Evolutionary conservation across 106 monocot species (phyloP).

Genomic region (Dendrobium officinale): DNA sequence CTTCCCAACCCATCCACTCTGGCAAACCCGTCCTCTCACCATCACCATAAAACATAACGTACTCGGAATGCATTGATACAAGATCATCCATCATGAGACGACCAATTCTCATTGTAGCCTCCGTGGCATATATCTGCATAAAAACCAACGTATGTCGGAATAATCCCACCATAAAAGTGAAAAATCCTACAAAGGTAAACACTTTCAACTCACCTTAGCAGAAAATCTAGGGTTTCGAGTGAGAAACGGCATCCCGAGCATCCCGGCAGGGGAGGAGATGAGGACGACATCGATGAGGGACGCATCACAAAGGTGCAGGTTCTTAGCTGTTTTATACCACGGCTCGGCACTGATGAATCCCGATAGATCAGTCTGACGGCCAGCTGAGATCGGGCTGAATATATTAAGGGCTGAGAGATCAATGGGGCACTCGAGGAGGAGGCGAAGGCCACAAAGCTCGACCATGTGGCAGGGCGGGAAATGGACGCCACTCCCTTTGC

Average conservation of each 20-base stretch:
- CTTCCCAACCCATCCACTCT: conserved; percentile 73
- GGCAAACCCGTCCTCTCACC: conserved; percentile 21
- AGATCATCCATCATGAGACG: conserved; percentile 84
- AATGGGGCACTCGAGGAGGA: conserved; percentile 89
- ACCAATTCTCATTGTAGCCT: conserved; percentile 60
- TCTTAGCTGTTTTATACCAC: conserved; percentile 47
- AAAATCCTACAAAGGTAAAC: neutral
- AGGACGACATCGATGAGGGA: conserved; percentile 72
- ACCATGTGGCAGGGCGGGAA: conserved; percentile 69
- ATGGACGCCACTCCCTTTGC: conserved; percentile 57
- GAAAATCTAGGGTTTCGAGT: conserved; percentile 45
- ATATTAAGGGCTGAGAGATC: conserved; percentile 75
- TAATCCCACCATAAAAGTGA: neutral
- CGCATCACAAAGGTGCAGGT: conserved; percentile 45
- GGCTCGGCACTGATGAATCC: conserved; percentile 48
- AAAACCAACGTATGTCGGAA: neutral
- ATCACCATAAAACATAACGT: conserved; percentile 51
- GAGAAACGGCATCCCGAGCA: conserved; percentile 91
- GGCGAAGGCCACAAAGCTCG: conserved; percentile 51
- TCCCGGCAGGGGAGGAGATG: conserved; percentile 61
- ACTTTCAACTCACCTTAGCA: conserved; percentile 28
- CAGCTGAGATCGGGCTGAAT: conserved; percentile 50
- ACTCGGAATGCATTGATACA: conserved; percentile 63
- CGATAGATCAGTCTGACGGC: neutral
- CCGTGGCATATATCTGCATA: conserved; percentile 73